A percentile compares a stretch with the other conserved stretches of the same genome.
phyloP scores from a whole-genome alignment of 441 rosid genomes.

The Sinapis alba region DNA sequence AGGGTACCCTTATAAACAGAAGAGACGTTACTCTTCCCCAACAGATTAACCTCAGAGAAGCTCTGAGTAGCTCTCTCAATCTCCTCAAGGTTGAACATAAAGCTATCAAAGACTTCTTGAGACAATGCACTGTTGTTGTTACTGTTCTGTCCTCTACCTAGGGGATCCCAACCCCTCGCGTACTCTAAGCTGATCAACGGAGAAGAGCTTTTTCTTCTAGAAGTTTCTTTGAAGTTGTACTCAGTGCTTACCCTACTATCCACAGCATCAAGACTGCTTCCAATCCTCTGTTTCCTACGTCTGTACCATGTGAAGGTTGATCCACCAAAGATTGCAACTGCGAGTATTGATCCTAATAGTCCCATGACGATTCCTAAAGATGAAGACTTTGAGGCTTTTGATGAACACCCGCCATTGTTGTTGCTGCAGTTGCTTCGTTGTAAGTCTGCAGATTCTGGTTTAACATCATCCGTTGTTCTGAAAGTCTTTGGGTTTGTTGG shows the following conservation, averaged over 20 bases:
- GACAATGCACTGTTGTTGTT: constrained; percentile 51
- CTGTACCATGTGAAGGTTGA: constrained; percentile 60
- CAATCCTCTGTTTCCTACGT: constrained; percentile 76
- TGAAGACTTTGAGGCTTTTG: constrained; percentile 42
- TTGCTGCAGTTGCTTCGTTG: constrained; percentile 47
- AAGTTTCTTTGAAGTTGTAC: constrained; percentile 66
- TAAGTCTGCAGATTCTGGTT: constrained; percentile 66
- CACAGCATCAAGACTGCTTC: constrained; percentile 55
- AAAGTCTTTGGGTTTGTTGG: constrained; percentile 55
- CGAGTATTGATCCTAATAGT: constrained; percentile 48
- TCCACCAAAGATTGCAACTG: constrained; percentile 46
- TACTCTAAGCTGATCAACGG: constrained; percentile 86
- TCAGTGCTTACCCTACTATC: constrained; percentile 81
- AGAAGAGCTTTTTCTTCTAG: constrained; percentile 63
- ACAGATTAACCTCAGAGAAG: constrained; percentile 73
- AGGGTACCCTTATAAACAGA: constrained; percentile 75
- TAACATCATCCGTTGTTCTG: constrained; percentile 39
- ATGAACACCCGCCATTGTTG: constrained; percentile 51
- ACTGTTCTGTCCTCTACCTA: constrained; percentile 58
- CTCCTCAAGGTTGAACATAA: constrained; percentile 86
- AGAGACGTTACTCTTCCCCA: constrained; percentile 74
- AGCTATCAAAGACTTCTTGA: constrained; percentile 75
- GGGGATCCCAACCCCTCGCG: constrained; percentile 93
- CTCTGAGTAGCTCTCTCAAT: constrained; percentile 91
- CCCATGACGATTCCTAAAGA: constrained; percentile 52